These are phyloP conservation scores for Pythium insidiosum DNA, from an alignment of 352 stramenopile species.

Conservation along the genomic window DNA sequence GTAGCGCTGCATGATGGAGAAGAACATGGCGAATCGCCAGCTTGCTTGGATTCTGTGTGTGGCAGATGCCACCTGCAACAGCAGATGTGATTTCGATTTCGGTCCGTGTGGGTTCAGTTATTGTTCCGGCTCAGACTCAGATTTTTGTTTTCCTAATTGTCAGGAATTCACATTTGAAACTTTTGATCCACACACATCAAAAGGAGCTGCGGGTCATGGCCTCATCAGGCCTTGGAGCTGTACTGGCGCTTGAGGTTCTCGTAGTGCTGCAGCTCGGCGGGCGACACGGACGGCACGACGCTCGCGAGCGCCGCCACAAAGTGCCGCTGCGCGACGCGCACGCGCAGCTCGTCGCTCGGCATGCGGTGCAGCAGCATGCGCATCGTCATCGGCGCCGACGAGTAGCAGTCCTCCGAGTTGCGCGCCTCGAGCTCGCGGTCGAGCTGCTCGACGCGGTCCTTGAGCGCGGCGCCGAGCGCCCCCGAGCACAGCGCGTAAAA, in stretches of 20 bases:
- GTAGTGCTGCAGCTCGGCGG: constrained; percentile 81
- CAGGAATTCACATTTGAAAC: too few relatives aligned
- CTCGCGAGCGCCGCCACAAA: constrained; percentile 47
- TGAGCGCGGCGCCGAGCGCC: constrained; percentile 63
- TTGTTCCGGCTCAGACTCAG: too few relatives aligned
- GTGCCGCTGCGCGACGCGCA: constrained; percentile 42
- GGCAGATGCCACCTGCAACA: too few relatives aligned
- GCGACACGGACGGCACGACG: constrained; percentile 79
- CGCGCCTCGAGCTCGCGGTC: constrained; percentile 59
- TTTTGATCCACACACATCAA: too few relatives aligned
- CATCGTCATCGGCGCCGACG: constrained; percentile 58
- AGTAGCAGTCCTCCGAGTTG: constrained; percentile 77
- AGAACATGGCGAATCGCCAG: too few relatives aligned
- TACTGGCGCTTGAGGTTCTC: constrained; percentile 84
- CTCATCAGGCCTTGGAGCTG: too few relatives aligned
- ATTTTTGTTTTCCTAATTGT: too few relatives aligned
- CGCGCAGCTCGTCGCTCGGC: constrained; percentile 45
- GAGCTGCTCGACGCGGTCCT: constrained; percentile 61
- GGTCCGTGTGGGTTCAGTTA: too few relatives aligned
- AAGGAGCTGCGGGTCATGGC: too few relatives aligned
- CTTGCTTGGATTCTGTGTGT: too few relatives aligned
- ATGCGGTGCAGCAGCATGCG: constrained; percentile 61
- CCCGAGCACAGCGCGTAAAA: constrained; percentile 82
- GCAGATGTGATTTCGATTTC: too few relatives aligned
- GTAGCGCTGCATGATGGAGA: too few relatives aligned